Percentiles rank a stretch among this genome's conserved stretches.
Conservation (phyloP, 352 stramenopile genomes). For the Phytophthora vignae region DNA sequence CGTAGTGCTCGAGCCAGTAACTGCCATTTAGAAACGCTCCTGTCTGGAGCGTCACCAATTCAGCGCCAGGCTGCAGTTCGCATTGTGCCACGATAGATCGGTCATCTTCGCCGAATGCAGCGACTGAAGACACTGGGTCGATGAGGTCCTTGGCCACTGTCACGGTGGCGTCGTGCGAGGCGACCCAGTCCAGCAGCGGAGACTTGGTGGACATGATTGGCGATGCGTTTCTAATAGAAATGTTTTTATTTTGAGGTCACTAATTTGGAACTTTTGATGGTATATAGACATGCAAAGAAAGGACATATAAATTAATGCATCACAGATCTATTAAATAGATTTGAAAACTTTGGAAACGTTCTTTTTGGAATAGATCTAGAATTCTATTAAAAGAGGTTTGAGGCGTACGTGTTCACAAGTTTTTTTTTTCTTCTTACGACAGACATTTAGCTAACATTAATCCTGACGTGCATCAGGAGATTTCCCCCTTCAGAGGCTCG, state of each 20-base stretch:
- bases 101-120: slow-evolving; percentile 44
- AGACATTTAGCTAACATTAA: slow-evolving; percentile 45
- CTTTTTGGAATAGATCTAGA: too few species aligned
- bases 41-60: slow-evolving; percentile 50
- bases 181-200: slow-evolving; percentile 53
- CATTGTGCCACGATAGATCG: slow-evolving; percentile 57
- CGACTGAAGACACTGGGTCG: slow-evolving; percentile 45
- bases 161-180: slow-evolving; percentile 37
- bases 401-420: too few species aligned
- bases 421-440: background rate
- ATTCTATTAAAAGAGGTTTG: too few species aligned
- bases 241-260: too few species aligned
- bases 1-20: slow-evolving; percentile 46
- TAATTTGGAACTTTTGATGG: too few species aligned
- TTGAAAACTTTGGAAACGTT: too few species aligned
- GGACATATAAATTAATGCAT: too few species aligned
- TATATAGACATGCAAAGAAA: too few species aligned
- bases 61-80: slow-evolving; percentile 35
- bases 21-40: slow-evolving; percentile 60
- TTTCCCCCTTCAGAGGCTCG: slow-evolving; percentile 35
- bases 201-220: slow-evolving; percentile 26
- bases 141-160: slow-evolving; percentile 42
- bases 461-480: slow-evolving; percentile 40
- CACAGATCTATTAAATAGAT: too few species aligned
- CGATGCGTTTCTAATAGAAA: slow-evolving; percentile 19